A percentile compares a stretch with the other conserved stretches of the same genome.
phyloP scores from a whole-genome alignment of 371 early-diverging fungal genomes.

The Rhizopus stolonifer region DNA sequence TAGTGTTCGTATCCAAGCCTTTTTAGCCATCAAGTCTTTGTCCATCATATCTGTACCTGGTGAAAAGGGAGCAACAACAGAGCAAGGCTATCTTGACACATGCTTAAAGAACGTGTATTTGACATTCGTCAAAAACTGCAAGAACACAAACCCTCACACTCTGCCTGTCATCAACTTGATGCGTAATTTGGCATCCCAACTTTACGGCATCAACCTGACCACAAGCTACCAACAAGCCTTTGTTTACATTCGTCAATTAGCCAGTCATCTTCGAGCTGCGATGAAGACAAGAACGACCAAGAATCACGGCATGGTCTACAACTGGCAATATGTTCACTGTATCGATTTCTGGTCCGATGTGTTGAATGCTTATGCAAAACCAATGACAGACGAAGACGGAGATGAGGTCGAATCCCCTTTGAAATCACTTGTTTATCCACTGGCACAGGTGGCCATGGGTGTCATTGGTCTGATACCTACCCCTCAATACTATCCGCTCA shows the following conservation, averaged over 20 bases:
- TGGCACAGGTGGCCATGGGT: slow-evolving; percentile 88
- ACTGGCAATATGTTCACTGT: slow-evolving; percentile 93
- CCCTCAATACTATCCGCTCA: slow-evolving; percentile 86
- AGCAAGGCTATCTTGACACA: slow-evolving; percentile 41
- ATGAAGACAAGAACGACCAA: slow-evolving; percentile 81
- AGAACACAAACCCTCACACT: slow-evolving; percentile 76
- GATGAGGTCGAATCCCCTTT: slow-evolving; percentile 62
- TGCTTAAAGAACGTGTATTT: slow-evolving; percentile 75
- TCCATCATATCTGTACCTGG: slow-evolving; percentile 36
- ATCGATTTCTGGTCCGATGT: slow-evolving; percentile 88
- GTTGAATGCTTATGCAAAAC: slow-evolving; percentile 65
- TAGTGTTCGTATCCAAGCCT: slow-evolving; percentile 75
- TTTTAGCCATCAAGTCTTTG: slow-evolving; percentile 78
- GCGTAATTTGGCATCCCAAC: slow-evolving; percentile 86
- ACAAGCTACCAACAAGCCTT: slow-evolving; percentile 91
- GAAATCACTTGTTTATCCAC: slow-evolving; percentile 84
- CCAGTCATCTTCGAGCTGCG: slow-evolving; percentile 83
- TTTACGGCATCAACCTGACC: slow-evolving; percentile 73
- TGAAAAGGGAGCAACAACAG: slow-evolving; percentile 18
- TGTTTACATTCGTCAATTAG: slow-evolving; percentile 88
- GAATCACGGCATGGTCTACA: slow-evolving; percentile 83
- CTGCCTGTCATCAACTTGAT: slow-evolving; percentile 84
- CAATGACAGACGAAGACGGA: slow-evolving; percentile 16
- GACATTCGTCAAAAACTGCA: slow-evolving; percentile 76
- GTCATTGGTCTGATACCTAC: slow-evolving; percentile 80